Conservation (phyloP, 2,329 filamentous ascomycete genomes). For the Lojkania enalia region DNA sequence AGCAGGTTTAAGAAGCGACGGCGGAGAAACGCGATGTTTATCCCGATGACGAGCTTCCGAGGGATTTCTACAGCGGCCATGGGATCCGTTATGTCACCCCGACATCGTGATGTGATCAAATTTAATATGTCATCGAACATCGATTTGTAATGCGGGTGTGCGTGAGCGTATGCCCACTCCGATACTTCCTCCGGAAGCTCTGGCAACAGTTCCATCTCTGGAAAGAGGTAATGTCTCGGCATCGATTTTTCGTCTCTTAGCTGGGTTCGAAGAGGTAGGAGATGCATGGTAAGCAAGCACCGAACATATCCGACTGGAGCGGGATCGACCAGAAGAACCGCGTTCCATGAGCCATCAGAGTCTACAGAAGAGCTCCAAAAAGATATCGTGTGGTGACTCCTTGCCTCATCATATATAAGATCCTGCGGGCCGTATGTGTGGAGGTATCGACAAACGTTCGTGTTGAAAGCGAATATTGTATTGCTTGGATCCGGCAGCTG, state of each 20-base stretch:
- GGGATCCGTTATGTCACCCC: not conserved
- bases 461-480: conserved; percentile 7
- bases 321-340: conserved; percentile 9
- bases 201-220: not conserved
- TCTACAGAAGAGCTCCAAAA: conserved; percentile 11
- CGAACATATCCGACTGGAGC: not conserved
- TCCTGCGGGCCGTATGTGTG: conserved; percentile 10
- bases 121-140: conserved; percentile 14
- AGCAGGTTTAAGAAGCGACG: conserved; percentile 13
- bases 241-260: conserved; percentile 8
- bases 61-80: conserved; percentile 6
- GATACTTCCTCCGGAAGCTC: conserved; percentile 5
- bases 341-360: conserved; percentile 11
- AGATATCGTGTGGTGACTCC: conserved; percentile 12
- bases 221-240: conserved; percentile 12
- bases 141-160: conserved; percentile 1
- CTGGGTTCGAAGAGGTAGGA: conserved; percentile 1
- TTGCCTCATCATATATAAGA: conserved; percentile 11
- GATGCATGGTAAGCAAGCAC: conserved; percentile 1
- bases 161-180: conserved; percentile 4
- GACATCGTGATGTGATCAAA: not conserved
- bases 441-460: conserved; percentile 13
- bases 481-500: not conserved
- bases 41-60: conserved; percentile 9
- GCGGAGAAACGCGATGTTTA: conserved; percentile 7